Conservation (phyloP, 345 rosid species). For the Acer negundo region DNA sequence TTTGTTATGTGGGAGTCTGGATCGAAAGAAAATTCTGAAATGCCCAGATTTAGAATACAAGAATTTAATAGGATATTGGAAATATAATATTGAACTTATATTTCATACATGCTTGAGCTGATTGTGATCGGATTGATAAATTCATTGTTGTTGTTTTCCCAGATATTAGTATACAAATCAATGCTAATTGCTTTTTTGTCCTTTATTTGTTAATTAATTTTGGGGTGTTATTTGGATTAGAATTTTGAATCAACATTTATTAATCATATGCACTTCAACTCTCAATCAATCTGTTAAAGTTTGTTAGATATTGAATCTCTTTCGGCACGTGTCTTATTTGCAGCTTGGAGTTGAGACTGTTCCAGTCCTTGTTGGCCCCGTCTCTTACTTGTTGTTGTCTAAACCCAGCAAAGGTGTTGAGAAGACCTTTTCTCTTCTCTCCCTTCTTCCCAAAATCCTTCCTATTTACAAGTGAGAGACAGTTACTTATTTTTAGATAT, state of each 20-base stretch:
- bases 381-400: slow-evolving; percentile 88
- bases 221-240: background rate
- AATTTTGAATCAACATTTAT: background rate
- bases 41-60: too few relatives aligned
- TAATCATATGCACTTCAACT: background rate
- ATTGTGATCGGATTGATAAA: background rate
- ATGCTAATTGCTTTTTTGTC: background rate
- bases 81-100: background rate
- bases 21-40: background rate
- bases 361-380: slow-evolving; percentile 93
- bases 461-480: slow-evolving; percentile 81
- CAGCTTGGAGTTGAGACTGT: slow-evolving; percentile 93
- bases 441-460: slow-evolving; percentile 84
- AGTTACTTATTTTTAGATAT: background rate
- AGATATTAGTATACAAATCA: background rate
- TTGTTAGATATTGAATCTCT: slow-evolving; percentile 19
- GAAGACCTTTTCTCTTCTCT: slow-evolving; percentile 76
- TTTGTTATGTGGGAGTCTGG: background rate
- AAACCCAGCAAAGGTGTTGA: slow-evolving; percentile 96
- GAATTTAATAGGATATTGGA: background rate
- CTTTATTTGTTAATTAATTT: background rate
- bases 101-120: background rate
- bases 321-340: slow-evolving; percentile 15
- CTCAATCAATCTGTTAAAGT: background rate
- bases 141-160: background rate